Conservation (phyloP, 345 rosid species). For the Bretschneidera sinensis region DNA sequence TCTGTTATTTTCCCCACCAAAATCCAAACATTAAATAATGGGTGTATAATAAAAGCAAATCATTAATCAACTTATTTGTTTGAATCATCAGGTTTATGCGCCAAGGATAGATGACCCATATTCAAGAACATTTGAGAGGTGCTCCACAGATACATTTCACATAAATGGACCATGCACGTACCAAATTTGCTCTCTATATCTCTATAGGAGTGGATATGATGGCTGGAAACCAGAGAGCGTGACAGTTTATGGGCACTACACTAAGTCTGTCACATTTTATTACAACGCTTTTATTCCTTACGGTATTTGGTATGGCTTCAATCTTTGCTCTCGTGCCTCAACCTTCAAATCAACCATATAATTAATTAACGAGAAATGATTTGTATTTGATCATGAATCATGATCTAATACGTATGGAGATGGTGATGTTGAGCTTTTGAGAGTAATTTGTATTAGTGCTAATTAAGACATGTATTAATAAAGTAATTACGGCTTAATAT, state of each 20-base stretch:
- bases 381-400: too few relatives aligned
- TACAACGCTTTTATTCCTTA: conserved; percentile 41
- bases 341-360: too few relatives aligned
- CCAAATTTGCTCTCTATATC: conserved; percentile 53
- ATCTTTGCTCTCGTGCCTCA: conserved; percentile 29
- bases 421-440: too few relatives aligned
- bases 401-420: too few relatives aligned
- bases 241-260: conserved; percentile 36
- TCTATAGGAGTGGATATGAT: conserved; percentile 49
- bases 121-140: conserved; percentile 51
- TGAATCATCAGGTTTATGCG: conserved; percentile 48
- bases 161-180: conserved; percentile 57
- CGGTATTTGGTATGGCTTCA: conserved; percentile 60
- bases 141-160: conserved; percentile 61
- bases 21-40: not conserved
- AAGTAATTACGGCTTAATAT: too few relatives aligned
- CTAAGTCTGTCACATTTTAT: conserved; percentile 40
- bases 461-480: too few relatives aligned
- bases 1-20: too few relatives aligned
- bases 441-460: too few relatives aligned
- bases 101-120: conserved; percentile 53
- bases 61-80: not conserved
- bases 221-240: conserved; percentile 70
- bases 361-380: too few relatives aligned
- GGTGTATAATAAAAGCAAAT: not conserved